Evolutionary conservation across 225 moss, liverwort and hornwort genomes (phyloP).

Genomic region (Lunularia cruciata): DNA sequence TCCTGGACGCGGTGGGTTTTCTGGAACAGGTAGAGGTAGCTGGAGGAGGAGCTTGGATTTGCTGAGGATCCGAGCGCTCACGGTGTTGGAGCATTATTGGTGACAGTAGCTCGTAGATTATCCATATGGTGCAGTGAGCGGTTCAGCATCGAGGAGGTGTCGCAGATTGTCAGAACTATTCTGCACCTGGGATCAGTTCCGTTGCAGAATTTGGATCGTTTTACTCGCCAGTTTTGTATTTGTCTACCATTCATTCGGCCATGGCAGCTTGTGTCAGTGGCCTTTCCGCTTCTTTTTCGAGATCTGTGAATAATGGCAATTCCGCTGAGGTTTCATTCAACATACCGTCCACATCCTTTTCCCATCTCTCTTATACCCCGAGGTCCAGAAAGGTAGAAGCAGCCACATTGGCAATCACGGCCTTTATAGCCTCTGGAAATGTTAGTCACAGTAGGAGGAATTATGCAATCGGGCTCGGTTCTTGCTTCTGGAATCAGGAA

Average conservation of each 20-base stretch:
- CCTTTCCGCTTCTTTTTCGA: conserved; percentile 14
- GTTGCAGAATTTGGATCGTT: background rate
- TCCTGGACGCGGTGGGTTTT: background rate
- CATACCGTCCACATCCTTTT: conserved; percentile 15
- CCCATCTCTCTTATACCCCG: background rate
- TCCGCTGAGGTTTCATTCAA: conserved; percentile 4
- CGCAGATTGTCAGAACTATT: background rate
- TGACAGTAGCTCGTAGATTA: background rate
- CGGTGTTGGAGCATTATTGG: background rate
- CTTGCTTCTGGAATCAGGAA: conserved; percentile 21
- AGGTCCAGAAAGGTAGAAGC: conserved; percentile 21
- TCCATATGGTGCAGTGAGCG: background rate
- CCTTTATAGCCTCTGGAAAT: background rate
- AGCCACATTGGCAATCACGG: conserved; percentile 12
- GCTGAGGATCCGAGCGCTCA: background rate
- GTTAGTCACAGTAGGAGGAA: background rate
- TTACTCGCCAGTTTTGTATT: background rate
- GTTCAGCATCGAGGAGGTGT: background rate
- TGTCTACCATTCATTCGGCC: conserved; percentile 6
- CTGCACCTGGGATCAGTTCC: background rate
- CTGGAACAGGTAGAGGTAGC: conserved; percentile 10
- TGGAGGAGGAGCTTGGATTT: conserved; percentile 11
- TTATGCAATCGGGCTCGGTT: conserved; percentile 6
- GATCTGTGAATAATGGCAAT: conserved; percentile 6
- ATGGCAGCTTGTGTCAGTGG: conserved; percentile 29